These are phyloP conservation scores for Xylaria sp. DNA, from an alignment of 2,329 filamentous ascomycete species.

Conservation along the genomic window DNA sequence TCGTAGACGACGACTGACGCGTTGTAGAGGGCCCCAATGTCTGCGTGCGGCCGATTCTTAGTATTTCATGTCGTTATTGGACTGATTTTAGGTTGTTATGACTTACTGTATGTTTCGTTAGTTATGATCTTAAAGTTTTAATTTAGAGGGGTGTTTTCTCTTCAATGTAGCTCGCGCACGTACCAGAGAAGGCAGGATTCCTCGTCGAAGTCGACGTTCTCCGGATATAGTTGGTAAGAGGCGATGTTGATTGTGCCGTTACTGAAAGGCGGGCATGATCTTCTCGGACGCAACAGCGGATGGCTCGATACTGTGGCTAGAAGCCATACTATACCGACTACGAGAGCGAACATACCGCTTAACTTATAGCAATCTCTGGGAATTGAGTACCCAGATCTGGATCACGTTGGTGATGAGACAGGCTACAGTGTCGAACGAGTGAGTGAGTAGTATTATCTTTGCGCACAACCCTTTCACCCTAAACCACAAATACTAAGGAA, in stretches of 20 bases:
- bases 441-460: not conserved
- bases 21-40: conserved; percentile 51
- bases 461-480: not conserved
- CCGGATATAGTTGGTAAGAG: conserved; percentile 51
- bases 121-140: not conserved
- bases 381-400: not conserved
- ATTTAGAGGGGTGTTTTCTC: not conserved
- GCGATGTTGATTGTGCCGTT: conserved; percentile 39
- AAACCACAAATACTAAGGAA: not conserved
- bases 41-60: conserved; percentile 15
- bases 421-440: not conserved
- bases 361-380: not conserved
- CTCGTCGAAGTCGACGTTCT: conserved; percentile 51
- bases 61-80: not conserved
- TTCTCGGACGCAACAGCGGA: not conserved
- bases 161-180: not conserved
- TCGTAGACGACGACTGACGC: conserved; percentile 50
- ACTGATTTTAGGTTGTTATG: no score
- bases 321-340: conserved; percentile 25
- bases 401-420: not conserved
- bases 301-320: conserved; percentile 23
- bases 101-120: not conserved
- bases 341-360: conserved; percentile 31
- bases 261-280: conserved; percentile 36
- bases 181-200: conserved; percentile 47